phyloP scores from a whole-genome alignment of 352 stramenopile species.

The Pythium folliculosum region DNA sequence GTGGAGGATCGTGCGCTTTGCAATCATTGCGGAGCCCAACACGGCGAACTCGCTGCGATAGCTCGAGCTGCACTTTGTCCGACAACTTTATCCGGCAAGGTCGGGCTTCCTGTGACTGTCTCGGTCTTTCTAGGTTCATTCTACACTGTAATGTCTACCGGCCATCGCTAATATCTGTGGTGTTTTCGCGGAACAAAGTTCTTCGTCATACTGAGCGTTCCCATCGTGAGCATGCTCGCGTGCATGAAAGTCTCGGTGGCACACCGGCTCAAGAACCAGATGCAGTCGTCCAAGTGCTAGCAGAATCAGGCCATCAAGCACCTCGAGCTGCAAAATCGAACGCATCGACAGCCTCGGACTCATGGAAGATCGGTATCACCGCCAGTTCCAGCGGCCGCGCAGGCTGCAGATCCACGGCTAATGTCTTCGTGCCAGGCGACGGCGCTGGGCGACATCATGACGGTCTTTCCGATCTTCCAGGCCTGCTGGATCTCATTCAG shows the following conservation, averaged over 20 bases:
- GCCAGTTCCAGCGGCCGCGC: constrained; percentile 23
- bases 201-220: constrained; percentile 72
- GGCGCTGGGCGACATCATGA: constrained; percentile 85
- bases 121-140: too few relatives aligned
- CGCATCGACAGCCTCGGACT: constrained; percentile 66
- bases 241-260: constrained; percentile 87
- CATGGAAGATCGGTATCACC: constrained; percentile 64
- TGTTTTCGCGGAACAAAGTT: constrained; percentile 15
- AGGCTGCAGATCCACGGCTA: not conserved
- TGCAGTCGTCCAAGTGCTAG: constrained; percentile 44
- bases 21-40: constrained; percentile 83
- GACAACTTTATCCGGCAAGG: too few relatives aligned
- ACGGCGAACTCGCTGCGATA: constrained; percentile 84
- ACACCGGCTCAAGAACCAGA: constrained; percentile 83
- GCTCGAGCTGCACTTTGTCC: constrained; percentile 81
- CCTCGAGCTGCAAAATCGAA: constrained; percentile 66
- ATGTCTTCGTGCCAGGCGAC: constrained; percentile 11
- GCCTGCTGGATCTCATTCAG: constrained; percentile 89
- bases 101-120: constrained; percentile 30
- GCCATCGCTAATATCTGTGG: not conserved
- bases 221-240: constrained; percentile 79
- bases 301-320: constrained; percentile 85
- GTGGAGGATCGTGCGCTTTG: constrained; percentile 87
- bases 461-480: constrained; percentile 73
- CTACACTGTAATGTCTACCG: too few relatives aligned